Percentiles rank a stretch among this genome's conserved stretches.
phyloP scores from a whole-genome alignment of 2,329 filamentous ascomycete species.

The Fusarium nematophilum region DNA sequence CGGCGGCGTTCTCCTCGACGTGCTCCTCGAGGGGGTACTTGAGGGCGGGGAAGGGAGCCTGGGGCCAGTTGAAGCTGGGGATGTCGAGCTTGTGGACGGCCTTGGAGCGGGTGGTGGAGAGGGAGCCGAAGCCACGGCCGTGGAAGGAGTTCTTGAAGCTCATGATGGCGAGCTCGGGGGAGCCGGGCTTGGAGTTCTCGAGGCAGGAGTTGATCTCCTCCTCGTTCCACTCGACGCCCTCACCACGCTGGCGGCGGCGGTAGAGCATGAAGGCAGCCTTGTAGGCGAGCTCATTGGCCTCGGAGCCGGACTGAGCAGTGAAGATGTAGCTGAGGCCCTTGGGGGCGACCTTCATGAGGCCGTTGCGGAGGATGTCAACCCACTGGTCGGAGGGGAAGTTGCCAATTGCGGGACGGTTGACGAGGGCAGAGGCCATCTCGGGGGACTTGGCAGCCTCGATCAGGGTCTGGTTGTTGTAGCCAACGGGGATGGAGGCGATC shows the following conservation, averaged over 20 bases:
- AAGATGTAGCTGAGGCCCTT: conserved; percentile 83
- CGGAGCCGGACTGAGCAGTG: conserved; percentile 81
- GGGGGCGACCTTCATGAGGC: conserved; percentile 78
- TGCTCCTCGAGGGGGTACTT: conserved; percentile 82
- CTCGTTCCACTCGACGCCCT: conserved; percentile 75
- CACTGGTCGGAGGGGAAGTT: conserved; percentile 85
- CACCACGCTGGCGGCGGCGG: conserved; percentile 76
- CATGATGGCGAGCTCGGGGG: conserved; percentile 80
- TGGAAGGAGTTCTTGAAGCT: conserved; percentile 85
- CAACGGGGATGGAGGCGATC: conserved; percentile 85
- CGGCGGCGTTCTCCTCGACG: conserved; percentile 74
- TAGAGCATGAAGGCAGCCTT: conserved; percentile 90
- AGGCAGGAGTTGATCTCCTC: conserved; percentile 76
- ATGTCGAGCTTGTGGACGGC: conserved; percentile 89
- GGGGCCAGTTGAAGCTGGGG: conserved; percentile 88
- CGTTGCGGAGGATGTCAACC: conserved; percentile 76
- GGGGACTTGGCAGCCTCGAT: conserved; percentile 72
- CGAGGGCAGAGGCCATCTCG: conserved; percentile 78
- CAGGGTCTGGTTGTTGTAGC: conserved; percentile 82
- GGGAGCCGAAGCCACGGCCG: conserved; percentile 80
- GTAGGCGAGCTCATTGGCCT: conserved; percentile 87
- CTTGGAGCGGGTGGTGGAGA: conserved; percentile 85
- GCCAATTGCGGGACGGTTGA: conserved; percentile 83
- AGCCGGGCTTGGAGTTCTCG: conserved; percentile 78
- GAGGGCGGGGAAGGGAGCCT: conserved; percentile 81